A percentile compares a stretch with the other conserved stretches of the same genome.
Conservation (phyloP, 345 rosid genomes). For the Citrus reticulata region DNA sequence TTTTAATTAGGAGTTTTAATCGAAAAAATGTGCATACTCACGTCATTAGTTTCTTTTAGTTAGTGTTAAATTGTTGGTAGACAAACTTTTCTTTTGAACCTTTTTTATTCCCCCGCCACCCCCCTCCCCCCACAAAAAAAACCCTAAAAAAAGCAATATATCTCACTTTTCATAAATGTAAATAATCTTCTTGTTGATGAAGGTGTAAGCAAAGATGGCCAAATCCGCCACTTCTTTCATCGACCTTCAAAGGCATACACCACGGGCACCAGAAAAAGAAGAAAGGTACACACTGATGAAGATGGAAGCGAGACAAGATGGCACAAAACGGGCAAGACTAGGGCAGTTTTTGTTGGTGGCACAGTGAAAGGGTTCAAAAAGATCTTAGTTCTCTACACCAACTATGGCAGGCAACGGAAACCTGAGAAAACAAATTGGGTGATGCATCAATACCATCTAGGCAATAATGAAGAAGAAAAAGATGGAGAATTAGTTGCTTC, state of each 20-base stretch:
- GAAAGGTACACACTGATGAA: constrained; percentile 69
- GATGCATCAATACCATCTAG: constrained; percentile 95
- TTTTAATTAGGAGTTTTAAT: background rate
- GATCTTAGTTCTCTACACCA: constrained; percentile 84
- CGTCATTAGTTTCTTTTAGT: too few species aligned
- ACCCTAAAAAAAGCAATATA: too few species aligned
- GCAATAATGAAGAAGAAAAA: constrained; percentile 74
- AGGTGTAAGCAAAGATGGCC: constrained; percentile 91
- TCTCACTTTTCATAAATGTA: too few species aligned
- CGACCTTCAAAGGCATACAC: constrained; percentile 94
- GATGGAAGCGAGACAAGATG: constrained; percentile 86
- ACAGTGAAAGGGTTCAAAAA: constrained; percentile 72
- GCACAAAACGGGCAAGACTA: constrained; percentile 96
- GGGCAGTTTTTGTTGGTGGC: constrained; percentile 53
- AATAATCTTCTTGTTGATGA: constrained; percentile 1
- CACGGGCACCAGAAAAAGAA: constrained; percentile 81
- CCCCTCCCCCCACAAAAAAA: too few species aligned
- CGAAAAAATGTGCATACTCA: background rate
- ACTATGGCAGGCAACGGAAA: constrained; percentile 77
- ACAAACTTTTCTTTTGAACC: too few species aligned
- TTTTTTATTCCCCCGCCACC: too few species aligned
- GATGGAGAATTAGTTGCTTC: constrained; percentile 83
- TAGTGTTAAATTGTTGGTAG: too few species aligned
- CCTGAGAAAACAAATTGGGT: constrained; percentile 97
- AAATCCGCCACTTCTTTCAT: constrained; percentile 85